Percentiles rank a stretch among this genome's conserved stretches.
Conservation (phyloP, 2,329 filamentous ascomycete species). For the Fusarium pseudoanthophilum region DNA sequence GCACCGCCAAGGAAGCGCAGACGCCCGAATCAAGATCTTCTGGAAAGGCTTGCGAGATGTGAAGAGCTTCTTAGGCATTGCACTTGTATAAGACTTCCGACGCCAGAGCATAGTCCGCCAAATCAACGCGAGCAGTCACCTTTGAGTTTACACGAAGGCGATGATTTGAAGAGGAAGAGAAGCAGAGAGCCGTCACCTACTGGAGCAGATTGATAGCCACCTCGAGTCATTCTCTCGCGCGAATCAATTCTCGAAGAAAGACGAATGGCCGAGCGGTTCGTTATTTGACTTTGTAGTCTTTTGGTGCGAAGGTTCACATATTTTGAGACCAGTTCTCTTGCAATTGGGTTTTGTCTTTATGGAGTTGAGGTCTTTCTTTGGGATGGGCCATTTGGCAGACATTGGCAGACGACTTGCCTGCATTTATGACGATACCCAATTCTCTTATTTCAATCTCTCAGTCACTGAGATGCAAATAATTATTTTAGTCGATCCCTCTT, state of each 20-base stretch:
- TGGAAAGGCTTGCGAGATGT: slow-evolving; percentile 27
- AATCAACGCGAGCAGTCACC: slow-evolving; percentile 25
- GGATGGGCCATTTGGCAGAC: not conserved
- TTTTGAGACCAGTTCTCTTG: not conserved
- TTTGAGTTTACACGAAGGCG: slow-evolving; percentile 3
- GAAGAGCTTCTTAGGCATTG: slow-evolving; percentile 40
- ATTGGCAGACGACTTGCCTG: not conserved
- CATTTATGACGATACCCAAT: slow-evolving; percentile 20
- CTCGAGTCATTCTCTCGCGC: accelerated
- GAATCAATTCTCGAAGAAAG: not conserved
- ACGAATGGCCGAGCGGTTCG: accelerated
- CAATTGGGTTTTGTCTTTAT: not conserved
- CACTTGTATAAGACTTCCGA: slow-evolving; percentile 35
- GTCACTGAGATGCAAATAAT: too few species aligned
- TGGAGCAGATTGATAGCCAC: not conserved
- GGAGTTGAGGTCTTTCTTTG: not conserved
- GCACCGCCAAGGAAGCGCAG: slow-evolving; percentile 46
- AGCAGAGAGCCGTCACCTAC: slow-evolving; percentile 6
- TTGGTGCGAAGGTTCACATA: accelerated
- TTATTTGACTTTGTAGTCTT: not conserved
- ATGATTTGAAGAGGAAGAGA: slow-evolving; percentile 16
- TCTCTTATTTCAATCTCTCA: not conserved
- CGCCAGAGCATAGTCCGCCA: slow-evolving; percentile 22
- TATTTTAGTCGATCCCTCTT: not conserved
- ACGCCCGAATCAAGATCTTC: slow-evolving; percentile 44